These are phyloP conservation scores for Vitis hybrid DNA, from an alignment of 177 flowering plant genomes.

Conservation along the genomic window DNA sequence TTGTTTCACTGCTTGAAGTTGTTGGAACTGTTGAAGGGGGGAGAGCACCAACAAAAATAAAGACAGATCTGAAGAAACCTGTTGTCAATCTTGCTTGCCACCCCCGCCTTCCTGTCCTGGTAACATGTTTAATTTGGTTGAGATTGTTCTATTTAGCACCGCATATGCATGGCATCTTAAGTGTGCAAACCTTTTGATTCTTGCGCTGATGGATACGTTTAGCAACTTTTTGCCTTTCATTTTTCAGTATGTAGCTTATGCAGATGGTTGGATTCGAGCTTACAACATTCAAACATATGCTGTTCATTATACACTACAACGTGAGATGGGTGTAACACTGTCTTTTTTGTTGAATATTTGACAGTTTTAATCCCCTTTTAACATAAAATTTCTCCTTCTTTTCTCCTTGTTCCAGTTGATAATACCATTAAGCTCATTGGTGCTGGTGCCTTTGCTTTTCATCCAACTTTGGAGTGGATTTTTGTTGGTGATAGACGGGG, in stretches of 20 bases:
- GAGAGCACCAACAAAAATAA: conserved; percentile 94
- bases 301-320: conserved; percentile 89
- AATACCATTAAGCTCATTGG: conserved; percentile 89
- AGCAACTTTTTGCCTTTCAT: conserved; percentile 8
- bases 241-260: conserved; percentile 94
- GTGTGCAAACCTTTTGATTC: neutral
- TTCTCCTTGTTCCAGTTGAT: conserved; percentile 65
- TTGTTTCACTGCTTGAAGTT: conserved; percentile 50
- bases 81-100: conserved; percentile 97
- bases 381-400: neutral
- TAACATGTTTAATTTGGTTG: conserved; percentile 24
- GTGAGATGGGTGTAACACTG: conserved; percentile 46
- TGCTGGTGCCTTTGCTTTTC: conserved; percentile 96
- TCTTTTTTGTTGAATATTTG: conserved; percentile 1
- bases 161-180: neutral
- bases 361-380: neutral
- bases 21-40: conserved; percentile 99
- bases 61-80: conserved; percentile 96
- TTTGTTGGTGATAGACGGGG: conserved; percentile 99
- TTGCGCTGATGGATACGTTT: neutral
- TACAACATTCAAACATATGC: conserved; percentile 96
- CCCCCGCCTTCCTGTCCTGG: conserved; percentile 96
- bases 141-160: neutral
- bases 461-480: conserved; percentile 95
- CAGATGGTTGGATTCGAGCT: conserved; percentile 94